Percentiles rank a stretch among this genome's conserved stretches.
Evolutionary conservation across 179 eudicot species (phyloP).

Genomic region (Monotropa hypopitys): DNA sequence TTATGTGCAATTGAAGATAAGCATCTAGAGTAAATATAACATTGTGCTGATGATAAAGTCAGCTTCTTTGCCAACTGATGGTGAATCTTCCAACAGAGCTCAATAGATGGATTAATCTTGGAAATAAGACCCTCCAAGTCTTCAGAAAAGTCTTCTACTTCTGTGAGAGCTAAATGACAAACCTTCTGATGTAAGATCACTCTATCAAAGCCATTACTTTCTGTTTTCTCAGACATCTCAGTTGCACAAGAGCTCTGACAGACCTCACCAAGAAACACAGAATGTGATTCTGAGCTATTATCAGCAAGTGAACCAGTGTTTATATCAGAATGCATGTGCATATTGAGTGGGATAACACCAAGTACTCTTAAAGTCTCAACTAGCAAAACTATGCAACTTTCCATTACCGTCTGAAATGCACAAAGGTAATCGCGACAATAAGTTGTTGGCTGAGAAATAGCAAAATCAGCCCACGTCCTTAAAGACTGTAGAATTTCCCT

Average conservation of each 20-base stretch:
- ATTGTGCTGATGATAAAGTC: constrained; percentile 36
- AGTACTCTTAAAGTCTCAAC: constrained; percentile 29
- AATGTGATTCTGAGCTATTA: constrained; percentile 21
- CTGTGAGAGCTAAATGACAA: constrained; percentile 31
- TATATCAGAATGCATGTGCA: constrained; percentile 25
- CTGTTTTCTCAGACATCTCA: constrained; percentile 21
- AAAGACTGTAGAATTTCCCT: constrained; percentile 45
- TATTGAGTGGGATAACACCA: constrained; percentile 36
- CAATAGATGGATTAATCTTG: constrained; percentile 45
- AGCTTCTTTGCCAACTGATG: constrained; percentile 47
- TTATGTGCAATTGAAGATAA: constrained; percentile 28
- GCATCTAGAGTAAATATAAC: constrained; percentile 58
- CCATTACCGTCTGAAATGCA: constrained; percentile 56
- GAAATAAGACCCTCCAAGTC: constrained; percentile 37
- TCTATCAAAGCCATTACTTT: constrained; percentile 11
- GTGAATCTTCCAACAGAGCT: constrained; percentile 64
- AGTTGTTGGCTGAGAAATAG: constrained; percentile 41
- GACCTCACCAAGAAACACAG: constrained; percentile 46
- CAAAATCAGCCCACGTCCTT: constrained; percentile 46
- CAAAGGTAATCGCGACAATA: constrained; percentile 55
- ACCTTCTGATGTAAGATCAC: constrained; percentile 15
- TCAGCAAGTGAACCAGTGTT: constrained; percentile 15
- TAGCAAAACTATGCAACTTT: constrained; percentile 38
- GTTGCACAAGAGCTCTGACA: constrained; percentile 21
- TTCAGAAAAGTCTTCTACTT: constrained; percentile 23